Percentiles rank a stretch among this genome's conserved stretches.
Conservation (phyloP, 2,329 filamentous ascomycete species). For the Colletotrichum orchidophilum region DNA sequence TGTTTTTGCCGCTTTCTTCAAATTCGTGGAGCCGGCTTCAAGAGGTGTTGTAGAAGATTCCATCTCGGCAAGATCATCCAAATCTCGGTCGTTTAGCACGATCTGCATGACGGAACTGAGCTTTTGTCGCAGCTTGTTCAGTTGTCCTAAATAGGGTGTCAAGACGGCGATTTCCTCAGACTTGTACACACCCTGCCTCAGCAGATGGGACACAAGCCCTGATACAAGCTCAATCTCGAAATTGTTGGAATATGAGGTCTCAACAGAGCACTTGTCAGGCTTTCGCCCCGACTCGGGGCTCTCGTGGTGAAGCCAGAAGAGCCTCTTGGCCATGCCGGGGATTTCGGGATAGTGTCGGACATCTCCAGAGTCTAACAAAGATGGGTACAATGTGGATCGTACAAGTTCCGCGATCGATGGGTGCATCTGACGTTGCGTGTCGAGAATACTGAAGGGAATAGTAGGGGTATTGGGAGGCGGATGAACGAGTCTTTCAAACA, state of each 20-base stretch:
- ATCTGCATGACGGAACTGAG: conserved; percentile 65
- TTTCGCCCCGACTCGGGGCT: conserved; percentile 15
- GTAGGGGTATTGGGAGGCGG: conserved; percentile 37
- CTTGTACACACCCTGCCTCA: conserved; percentile 70
- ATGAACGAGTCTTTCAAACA: conserved; percentile 67
- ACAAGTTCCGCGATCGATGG: conserved; percentile 69
- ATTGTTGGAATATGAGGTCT: conserved; percentile 61
- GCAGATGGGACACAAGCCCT: conserved; percentile 70
- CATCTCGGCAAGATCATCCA: conserved; percentile 59
- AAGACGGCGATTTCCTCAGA: conserved; percentile 74
- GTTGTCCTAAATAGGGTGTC: conserved; percentile 71
- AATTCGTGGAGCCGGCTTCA: neutral
- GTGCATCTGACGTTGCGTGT: conserved; percentile 72
- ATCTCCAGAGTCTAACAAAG: conserved; percentile 58
- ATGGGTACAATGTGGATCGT: conserved; percentile 64
- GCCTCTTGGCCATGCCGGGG: conserved; percentile 58
- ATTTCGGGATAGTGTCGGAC: conserved; percentile 56
- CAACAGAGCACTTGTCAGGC: conserved; percentile 40
- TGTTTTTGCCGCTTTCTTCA: conserved; percentile 32
- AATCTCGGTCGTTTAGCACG: conserved; percentile 70
- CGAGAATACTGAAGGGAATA: conserved; percentile 50
- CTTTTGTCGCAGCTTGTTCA: conserved; percentile 57
- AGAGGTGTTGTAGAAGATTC: conserved; percentile 37
- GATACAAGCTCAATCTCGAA: conserved; percentile 73
- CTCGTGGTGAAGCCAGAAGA: conserved; percentile 72